Conservation (phyloP, 1,284 basidiomycete genomes). For the Austropuccinia psidii region DNA sequence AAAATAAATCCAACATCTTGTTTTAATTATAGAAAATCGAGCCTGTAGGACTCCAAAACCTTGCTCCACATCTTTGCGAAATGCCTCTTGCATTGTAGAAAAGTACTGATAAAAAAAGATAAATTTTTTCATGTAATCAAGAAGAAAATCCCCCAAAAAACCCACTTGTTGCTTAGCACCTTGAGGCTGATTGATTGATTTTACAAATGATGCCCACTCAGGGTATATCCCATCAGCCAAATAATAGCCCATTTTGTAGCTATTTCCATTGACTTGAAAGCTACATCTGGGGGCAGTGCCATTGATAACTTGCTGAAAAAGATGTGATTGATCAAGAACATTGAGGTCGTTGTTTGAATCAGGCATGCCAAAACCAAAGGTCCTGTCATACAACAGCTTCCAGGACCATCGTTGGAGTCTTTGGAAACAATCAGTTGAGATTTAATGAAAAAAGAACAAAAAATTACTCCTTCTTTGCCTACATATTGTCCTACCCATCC, state of each 20-base stretch:
- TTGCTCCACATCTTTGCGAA: too few relatives aligned
- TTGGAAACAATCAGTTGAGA: too few relatives aligned
- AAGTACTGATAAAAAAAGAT: too few relatives aligned
- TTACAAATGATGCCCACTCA: neutral
- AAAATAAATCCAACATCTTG: too few relatives aligned
- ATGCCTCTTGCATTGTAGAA: too few relatives aligned
- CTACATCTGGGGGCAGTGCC: neutral
- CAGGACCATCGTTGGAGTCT: neutral
- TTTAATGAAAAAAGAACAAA: too few relatives aligned
- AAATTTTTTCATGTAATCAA: too few relatives aligned
- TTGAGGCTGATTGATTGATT: neutral
- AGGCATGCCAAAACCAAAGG: neutral
- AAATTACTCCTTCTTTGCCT: neutral
- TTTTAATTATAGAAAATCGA: too few relatives aligned
- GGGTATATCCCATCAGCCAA: neutral
- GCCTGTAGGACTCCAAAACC: too few relatives aligned
- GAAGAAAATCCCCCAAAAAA: too few relatives aligned
- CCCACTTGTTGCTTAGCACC: too few relatives aligned
- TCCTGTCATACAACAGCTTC: conserved; percentile 2
- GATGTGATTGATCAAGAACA: neutral
- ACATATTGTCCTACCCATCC: neutral
- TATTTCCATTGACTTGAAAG: neutral
- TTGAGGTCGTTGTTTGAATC: neutral
- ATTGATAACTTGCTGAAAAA: neutral
- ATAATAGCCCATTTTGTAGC: neutral